Evolutionary conservation across 2,329 filamentous ascomycete species (phyloP), one percentile per base, ranked within the genome.

Genomic region (Aspergillus fumigatiaffinis): DNA sequence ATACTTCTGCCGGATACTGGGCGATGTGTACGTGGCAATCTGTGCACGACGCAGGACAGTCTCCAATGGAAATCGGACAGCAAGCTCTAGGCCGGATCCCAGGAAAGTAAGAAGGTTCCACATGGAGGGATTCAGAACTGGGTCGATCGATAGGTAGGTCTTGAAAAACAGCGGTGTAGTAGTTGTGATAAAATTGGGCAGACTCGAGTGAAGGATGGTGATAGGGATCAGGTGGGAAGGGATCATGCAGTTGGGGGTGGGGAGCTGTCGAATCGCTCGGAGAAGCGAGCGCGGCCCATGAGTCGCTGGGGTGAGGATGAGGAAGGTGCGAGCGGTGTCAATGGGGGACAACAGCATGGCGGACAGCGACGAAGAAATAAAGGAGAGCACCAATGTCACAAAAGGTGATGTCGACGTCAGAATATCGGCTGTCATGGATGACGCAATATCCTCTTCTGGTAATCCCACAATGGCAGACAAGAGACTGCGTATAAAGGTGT

Each of bases 401-500:
- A 91, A 84, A 0, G 93, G 92, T 60, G 90, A 91, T 1, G 92
- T 88, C 9, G 90, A 91, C 12, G 90, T 90, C 57, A 93, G 79
- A 21, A 92, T 87, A 68, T 96, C 92, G 21, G 73, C 68, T 64
- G 84, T 86, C 54, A 91, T 78, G 9, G 76, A 76, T 4, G 79
- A 73, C 4, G 73, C 77, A 20, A 84, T 73, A 28, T 83, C 79
- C 8, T 89, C 90, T 32, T 97, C 93, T 1, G 93, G 92, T 14
- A 97, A 84, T 61, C 95, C 95, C 65, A 97, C 83, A 5, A 97
- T 81, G 1, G 94, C 93, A 48, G 91, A 91, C n/a, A 97, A 81
- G 53, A 97, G 83, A 67, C 91, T 94, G 66, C 92, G 85, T 9
- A 92, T 90, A 87, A 95, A 99, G 65, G 91, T 92, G 72, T 97